Percentiles rank a stretch among this genome's conserved stretches.
These are phyloP conservation scores for Allium fistulosum DNA, from an alignment of 106 monocot species.

Conservation along the genomic window DNA sequence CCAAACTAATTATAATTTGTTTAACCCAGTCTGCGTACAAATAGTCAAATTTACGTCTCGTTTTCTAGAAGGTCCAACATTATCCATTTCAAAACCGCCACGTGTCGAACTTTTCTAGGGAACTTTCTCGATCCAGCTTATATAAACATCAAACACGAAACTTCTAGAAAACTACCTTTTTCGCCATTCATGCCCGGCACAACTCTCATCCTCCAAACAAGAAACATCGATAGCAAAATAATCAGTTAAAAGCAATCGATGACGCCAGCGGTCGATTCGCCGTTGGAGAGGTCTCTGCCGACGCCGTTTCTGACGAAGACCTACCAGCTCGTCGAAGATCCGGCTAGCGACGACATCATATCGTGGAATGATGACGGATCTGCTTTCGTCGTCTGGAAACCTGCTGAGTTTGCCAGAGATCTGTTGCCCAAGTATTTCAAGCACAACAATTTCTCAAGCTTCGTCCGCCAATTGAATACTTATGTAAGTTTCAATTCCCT, in stretches of 20 bases:
- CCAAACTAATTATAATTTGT: too few relatives aligned
- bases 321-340: conserved; percentile 87
- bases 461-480: conserved; percentile 93
- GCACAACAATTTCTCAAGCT: conserved; percentile 97
- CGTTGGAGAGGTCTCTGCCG: conserved; percentile 37
- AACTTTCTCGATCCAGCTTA: not conserved
- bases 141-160: conserved; percentile 9
- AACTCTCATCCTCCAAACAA: not conserved
- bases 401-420: conserved; percentile 87
- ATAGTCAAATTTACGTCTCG: too few relatives aligned
- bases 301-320: conserved; percentile 91
- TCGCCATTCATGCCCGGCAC: not conserved
- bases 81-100: not conserved
- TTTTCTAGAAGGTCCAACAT: too few relatives aligned
- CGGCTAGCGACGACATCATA: conserved; percentile 67
- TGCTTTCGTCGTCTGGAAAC: conserved; percentile 87
- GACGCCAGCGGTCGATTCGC: conserved; percentile 6
- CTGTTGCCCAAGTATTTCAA: conserved; percentile 89
- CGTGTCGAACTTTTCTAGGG: not conserved
- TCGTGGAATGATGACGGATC: conserved; percentile 95
- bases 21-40: too few relatives aligned
- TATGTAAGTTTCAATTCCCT: conserved; percentile 29
- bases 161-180: conserved; percentile 12
- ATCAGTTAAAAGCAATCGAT: conserved; percentile 7
- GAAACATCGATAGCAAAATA: not conserved